Evolutionary conservation across 768 basidiomycete species (phyloP).

Genomic region (Lyophyllum atratum): DNA sequence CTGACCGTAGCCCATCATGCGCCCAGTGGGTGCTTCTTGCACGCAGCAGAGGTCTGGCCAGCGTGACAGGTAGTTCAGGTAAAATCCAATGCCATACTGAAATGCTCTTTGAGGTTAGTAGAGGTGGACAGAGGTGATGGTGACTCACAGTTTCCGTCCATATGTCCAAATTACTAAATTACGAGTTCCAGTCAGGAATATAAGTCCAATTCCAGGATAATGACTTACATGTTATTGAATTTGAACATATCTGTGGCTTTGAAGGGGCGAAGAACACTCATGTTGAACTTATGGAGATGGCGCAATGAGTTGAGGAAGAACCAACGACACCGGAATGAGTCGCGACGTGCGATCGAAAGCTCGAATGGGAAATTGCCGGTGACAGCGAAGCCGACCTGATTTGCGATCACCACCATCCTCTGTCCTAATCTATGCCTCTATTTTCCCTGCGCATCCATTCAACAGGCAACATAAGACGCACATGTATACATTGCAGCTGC

Average conservation of each 20-base stretch:
- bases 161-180: constrained; percentile 81
- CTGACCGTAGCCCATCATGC: constrained; percentile 93
- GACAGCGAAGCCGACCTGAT: background rate
- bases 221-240: constrained; percentile 85
- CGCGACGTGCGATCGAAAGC: background rate
- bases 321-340: background rate
- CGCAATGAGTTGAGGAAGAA: background rate
- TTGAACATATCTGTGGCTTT: constrained; percentile 87
- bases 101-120: background rate
- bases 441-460: background rate
- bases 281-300: constrained; percentile 32
- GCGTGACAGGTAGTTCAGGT: constrained; percentile 82
- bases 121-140: background rate
- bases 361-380: background rate
- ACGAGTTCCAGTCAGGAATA: constrained; percentile 7
- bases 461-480: background rate
- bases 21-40: constrained; percentile 77
- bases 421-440: background rate
- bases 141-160: constrained; percentile 93
- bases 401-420: background rate
- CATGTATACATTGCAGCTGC: background rate
- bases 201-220: background rate
- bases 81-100: constrained; percentile 88
- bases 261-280: constrained; percentile 89
- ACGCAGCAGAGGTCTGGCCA: constrained; percentile 93